Evolutionary conservation across 2,329 filamentous ascomycete species (phyloP).

Genomic region (Ophiostoma perfectum): DNA sequence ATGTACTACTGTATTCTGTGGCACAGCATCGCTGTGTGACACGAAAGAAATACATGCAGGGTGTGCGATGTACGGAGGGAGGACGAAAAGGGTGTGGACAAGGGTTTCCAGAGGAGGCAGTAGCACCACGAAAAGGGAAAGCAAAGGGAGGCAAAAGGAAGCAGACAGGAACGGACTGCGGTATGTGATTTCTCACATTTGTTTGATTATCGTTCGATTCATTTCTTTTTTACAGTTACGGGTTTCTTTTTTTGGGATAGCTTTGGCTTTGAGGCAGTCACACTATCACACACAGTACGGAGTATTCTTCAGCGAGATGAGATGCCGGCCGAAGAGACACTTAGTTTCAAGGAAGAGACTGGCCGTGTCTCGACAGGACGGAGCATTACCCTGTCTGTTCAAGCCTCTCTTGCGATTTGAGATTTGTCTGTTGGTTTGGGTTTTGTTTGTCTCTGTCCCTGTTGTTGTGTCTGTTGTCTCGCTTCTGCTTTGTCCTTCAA

Average conservation of each 20-base stretch:
- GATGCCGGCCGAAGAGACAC: no score
- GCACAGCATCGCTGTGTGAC: conserved; percentile 2
- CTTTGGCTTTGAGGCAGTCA: no score
- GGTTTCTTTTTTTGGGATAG: no score
- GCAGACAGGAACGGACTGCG: not conserved
- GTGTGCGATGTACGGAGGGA: not conserved
- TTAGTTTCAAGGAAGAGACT: no score
- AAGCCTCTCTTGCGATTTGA: not conserved
- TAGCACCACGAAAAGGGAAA: not conserved
- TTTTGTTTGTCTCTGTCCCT: not conserved
- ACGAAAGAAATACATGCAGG: not conserved
- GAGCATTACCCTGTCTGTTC: conserved; percentile 1
- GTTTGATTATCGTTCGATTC: no score
- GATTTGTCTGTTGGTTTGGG: conserved; percentile 1
- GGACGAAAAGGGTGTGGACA: not conserved
- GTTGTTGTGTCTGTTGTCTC: not conserved
- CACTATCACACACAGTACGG: no score
- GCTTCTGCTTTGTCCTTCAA: no score
- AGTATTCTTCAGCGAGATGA: no score
- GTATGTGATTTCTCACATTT: not conserved
- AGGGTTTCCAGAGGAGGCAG: not conserved
- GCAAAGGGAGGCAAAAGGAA: conserved; percentile 1
- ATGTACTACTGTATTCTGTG: not conserved
- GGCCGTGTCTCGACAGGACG: not conserved
- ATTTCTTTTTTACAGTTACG: no score